phyloP scores from a whole-genome alignment of 306 rosid species.

The Macrotyloma uniflorum region DNA sequence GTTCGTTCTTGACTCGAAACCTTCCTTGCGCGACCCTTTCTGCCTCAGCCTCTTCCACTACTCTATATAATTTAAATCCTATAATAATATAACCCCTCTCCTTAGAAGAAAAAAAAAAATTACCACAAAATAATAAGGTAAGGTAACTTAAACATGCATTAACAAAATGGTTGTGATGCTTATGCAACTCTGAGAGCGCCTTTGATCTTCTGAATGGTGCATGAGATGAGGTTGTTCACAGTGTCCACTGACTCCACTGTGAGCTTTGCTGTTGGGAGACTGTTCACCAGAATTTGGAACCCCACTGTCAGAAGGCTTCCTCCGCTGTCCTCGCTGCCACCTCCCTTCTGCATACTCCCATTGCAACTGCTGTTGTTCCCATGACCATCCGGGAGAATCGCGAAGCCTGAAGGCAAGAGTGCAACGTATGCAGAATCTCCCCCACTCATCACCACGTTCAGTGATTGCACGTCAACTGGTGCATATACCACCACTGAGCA shows the following conservation, averaged over 20 bases:
- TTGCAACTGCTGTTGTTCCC: conserved; percentile 17
- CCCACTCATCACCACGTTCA: conserved; percentile 75
- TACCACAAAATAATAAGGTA: neutral
- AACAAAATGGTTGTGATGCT: conserved; percentile 35
- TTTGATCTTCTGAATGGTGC: conserved; percentile 88
- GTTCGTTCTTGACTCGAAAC: conserved; percentile 99
- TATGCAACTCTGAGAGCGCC: conserved; percentile 56
- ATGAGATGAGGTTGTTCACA: conserved; percentile 69
- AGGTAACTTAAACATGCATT: neutral
- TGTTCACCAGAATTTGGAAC: conserved; percentile 78
- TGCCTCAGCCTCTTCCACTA: conserved; percentile 21
- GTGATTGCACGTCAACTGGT: conserved; percentile 72
- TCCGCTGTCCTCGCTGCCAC: neutral
- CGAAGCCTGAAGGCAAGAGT: conserved; percentile 92
- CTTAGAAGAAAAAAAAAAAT: neutral
- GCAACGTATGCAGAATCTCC: conserved; percentile 88
- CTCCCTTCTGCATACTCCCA: conserved; percentile 30
- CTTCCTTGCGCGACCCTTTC: conserved; percentile 41
- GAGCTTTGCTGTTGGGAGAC: conserved; percentile 72
- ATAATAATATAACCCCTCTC: conserved; percentile 29
- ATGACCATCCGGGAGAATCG: conserved; percentile 61
- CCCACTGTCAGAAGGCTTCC: conserved; percentile 85
- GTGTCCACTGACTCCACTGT: conserved; percentile 82
- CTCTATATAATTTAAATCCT: conserved; percentile 20
- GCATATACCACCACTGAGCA: conserved; percentile 87